phyloP scores from a whole-genome alignment of 2,329 filamentous ascomycete species.

The Aureobasidium sp. region DNA sequence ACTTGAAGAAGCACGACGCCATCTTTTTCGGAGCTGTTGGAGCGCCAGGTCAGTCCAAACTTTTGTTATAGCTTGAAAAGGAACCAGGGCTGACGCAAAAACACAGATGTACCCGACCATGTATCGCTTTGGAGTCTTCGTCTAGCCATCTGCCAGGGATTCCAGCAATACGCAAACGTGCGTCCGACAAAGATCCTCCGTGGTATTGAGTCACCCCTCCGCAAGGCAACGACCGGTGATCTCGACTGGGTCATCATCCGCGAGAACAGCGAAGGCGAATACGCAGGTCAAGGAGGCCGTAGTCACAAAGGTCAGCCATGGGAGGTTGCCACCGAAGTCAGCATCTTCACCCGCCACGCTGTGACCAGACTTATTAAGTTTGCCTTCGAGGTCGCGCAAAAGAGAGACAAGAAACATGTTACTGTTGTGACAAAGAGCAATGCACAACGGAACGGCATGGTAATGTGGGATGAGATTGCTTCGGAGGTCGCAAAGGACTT shows the following conservation, averaged over 20 bases:
- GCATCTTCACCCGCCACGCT: slow-evolving; percentile 68
- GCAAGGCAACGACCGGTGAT: slow-evolving; percentile 60
- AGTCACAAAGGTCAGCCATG: slow-evolving; percentile 65
- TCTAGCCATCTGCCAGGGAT: slow-evolving; percentile 61
- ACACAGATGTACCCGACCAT: slow-evolving; percentile 59
- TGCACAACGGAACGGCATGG: slow-evolving; percentile 72
- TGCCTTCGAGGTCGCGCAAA: slow-evolving; percentile 67
- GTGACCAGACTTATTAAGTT: slow-evolving; percentile 69
- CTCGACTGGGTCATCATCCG: slow-evolving; percentile 74
- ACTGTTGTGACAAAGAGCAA: slow-evolving; percentile 74
- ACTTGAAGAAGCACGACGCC: slow-evolving; percentile 66
- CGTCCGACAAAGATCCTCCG: slow-evolving; percentile 67
- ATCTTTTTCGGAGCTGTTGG: slow-evolving; percentile 76
- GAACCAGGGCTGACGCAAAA: background rate
- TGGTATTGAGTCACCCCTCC: slow-evolving; percentile 65
- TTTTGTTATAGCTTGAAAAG: background rate
- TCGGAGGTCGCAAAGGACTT: slow-evolving; percentile 62
- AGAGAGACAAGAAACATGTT: slow-evolving; percentile 62
- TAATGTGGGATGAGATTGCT: slow-evolving; percentile 73
- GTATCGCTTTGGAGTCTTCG: slow-evolving; percentile 63
- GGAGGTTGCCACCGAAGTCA: slow-evolving; percentile 69
- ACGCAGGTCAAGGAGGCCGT: slow-evolving; percentile 70
- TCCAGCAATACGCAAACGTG: slow-evolving; percentile 65
- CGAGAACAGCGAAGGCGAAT: slow-evolving; percentile 74
- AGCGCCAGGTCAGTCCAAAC: slow-evolving; percentile 56